Evolutionary conservation across 2,329 filamentous ascomycete species (phyloP).

Genomic region (Ascochyta lentis): DNA sequence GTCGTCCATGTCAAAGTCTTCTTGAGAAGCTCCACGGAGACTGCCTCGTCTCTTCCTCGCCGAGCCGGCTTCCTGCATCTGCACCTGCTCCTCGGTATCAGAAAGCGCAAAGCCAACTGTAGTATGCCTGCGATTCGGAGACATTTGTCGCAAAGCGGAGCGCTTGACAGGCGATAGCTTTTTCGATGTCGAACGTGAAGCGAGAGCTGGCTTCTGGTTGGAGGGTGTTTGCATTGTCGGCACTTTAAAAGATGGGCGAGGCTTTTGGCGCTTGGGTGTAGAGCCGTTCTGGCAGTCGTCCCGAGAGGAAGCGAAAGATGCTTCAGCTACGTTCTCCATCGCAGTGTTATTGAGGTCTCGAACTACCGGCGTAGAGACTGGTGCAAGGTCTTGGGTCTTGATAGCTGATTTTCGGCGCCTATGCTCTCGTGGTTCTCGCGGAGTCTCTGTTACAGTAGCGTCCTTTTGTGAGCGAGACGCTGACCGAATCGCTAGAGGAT

Average conservation of each 20-base stretch:
- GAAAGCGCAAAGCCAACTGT: conserved; percentile 32
- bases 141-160: conserved; percentile 38
- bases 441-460: conserved; percentile 15
- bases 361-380: neutral
- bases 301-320: conserved; percentile 32
- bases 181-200: conserved; percentile 21
- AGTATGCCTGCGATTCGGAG: conserved; percentile 44
- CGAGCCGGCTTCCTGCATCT: conserved; percentile 3
- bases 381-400: conserved; percentile 13
- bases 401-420: conserved; percentile 34
- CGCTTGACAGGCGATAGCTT: conserved; percentile 35
- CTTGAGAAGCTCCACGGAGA: conserved; percentile 25
- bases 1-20: conserved; percentile 49
- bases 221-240: conserved; percentile 40
- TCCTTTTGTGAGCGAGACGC: conserved; percentile 22
- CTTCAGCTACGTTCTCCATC: conserved; percentile 27
- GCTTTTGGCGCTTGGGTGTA: conserved; percentile 52
- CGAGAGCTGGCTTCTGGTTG: conserved; percentile 20
- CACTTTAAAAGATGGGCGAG: conserved; percentile 40
- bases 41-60: conserved; percentile 26
- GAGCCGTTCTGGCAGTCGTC: conserved; percentile 34
- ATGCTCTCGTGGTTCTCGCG: conserved; percentile 24
- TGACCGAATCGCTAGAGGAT: conserved; percentile 17
- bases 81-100: conserved; percentile 22
- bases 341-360: conserved; percentile 21